A percentile compares a stretch with the other conserved stretches of the same genome.
Evolutionary conservation across 371 early-diverging fungal genomes (phyloP).

Genomic region (Blastocladiella emersonii): DNA sequence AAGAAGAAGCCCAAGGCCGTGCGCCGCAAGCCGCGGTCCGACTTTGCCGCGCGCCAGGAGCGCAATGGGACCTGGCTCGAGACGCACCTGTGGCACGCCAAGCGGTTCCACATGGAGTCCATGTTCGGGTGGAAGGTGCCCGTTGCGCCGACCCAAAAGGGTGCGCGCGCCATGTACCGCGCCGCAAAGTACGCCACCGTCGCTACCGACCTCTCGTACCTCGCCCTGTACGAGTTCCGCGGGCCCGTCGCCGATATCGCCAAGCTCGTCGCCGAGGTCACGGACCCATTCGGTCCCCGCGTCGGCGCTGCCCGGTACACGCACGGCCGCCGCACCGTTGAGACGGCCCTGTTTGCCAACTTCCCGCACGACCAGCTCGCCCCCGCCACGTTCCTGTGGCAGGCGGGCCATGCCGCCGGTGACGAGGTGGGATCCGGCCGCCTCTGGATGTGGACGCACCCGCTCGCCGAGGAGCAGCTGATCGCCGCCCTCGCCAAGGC

Average conservation of each 20-base stretch:
- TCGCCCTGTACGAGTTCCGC: slow-evolving; percentile 47
- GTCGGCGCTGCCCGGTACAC: slow-evolving; percentile 43
- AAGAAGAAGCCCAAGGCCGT: not conserved
- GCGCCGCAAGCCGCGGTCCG: not conserved
- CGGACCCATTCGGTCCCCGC: slow-evolving; percentile 45
- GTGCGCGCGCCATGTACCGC: slow-evolving; percentile 54
- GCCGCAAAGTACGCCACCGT: slow-evolving; percentile 56
- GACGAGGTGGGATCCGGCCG: slow-evolving; percentile 15
- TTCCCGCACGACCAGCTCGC: slow-evolving; percentile 46
- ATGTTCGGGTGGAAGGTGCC: slow-evolving; percentile 56
- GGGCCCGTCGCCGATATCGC: slow-evolving; percentile 39
- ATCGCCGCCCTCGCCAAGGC: slow-evolving; percentile 13
- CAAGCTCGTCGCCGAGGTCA: slow-evolving; percentile 29
- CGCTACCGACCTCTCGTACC: slow-evolving; percentile 72
- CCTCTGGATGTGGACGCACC: slow-evolving; percentile 56
- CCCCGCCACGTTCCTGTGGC: slow-evolving; percentile 56
- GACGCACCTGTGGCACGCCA: slow-evolving; percentile 97
- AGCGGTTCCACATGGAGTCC: slow-evolving; percentile 83
- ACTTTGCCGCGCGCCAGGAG: not conserved
- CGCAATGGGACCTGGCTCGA: slow-evolving; percentile 72
- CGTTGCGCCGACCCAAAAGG: slow-evolving; percentile 58
- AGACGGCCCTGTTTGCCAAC: slow-evolving; percentile 26
- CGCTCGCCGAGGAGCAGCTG: slow-evolving; percentile 33
- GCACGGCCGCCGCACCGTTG: not conserved
- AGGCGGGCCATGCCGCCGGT: slow-evolving; percentile 15